These are phyloP conservation scores for Acanthamoeba healyi DNA, from an alignment of 208 protist species.

Conservation along the genomic window DNA sequence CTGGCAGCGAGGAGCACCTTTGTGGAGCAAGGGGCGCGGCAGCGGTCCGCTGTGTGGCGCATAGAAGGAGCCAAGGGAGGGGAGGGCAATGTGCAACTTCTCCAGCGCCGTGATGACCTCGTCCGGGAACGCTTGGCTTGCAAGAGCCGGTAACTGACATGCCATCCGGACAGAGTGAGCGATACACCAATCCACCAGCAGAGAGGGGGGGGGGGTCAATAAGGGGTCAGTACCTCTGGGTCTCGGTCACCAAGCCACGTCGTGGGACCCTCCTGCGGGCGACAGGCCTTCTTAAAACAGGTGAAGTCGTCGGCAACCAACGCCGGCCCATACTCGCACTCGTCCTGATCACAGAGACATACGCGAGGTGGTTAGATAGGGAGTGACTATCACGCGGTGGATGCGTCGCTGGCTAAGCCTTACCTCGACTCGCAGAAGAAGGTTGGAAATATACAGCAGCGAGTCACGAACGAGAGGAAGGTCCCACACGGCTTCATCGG, in stretches of 20 bases:
- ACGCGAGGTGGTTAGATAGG: neutral
- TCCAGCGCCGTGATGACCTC: conserved; percentile 15
- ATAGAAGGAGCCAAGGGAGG: neutral
- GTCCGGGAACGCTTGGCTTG: conserved; percentile 8
- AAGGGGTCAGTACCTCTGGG: neutral
- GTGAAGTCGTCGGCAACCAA: conserved; percentile 8
- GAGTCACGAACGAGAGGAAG: neutral
- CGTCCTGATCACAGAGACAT: neutral
- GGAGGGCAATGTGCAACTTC: neutral
- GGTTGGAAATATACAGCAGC: conserved; percentile 39
- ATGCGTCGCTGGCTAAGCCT: too few relatives aligned
- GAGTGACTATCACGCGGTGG: too few relatives aligned
- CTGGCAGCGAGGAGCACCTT: neutral
- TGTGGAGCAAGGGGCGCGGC: neutral
- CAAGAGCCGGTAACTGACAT: neutral
- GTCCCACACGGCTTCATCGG: neutral
- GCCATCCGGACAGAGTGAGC: too few relatives aligned
- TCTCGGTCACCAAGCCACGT: neutral
- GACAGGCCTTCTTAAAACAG: conserved; percentile 26
- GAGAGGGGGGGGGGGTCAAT: too few relatives aligned
- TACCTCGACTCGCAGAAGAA: conserved; percentile 34
- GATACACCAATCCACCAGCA: too few relatives aligned
- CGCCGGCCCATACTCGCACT: neutral
- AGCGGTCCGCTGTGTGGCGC: neutral
- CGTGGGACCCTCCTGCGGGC: neutral